A percentile compares a stretch with the other conserved stretches of the same genome.
These are phyloP conservation scores for Forsythia suspensa DNA, from an alignment of 257 asterid species.

Conservation along the genomic window DNA sequence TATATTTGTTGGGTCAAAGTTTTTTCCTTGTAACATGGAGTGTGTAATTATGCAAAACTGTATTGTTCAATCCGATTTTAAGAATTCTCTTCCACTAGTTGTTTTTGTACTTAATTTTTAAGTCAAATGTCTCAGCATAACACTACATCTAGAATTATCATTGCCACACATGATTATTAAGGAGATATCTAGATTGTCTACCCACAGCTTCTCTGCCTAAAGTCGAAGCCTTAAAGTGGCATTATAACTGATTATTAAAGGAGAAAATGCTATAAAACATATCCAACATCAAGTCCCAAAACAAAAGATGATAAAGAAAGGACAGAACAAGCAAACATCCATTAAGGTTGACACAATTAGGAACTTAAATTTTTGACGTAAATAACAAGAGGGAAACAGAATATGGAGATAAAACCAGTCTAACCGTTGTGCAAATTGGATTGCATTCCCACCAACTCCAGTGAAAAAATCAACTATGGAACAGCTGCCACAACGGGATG, in stretches of 20 bases:
- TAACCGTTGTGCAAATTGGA: conserved; percentile 85
- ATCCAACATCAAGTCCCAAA: neutral
- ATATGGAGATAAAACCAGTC: conserved; percentile 17
- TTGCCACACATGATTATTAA: no score
- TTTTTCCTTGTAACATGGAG: neutral
- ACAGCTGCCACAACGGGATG: conserved; percentile 77
- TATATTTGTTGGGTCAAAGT: no score
- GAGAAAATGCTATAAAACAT: no score
- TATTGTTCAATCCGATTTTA: neutral
- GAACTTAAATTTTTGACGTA: neutral
- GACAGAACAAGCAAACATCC: neutral
- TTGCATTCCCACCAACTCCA: conserved; percentile 95
- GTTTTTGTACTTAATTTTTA: no score
- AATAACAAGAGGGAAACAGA: neutral
- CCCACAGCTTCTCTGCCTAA: neutral
- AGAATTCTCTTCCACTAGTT: no score
- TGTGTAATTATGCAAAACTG: neutral
- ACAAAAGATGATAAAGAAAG: conserved; percentile 1
- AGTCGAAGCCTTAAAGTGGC: neutral
- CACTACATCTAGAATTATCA: neutral
- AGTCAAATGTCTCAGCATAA: no score
- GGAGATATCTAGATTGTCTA: neutral
- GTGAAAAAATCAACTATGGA: conserved; percentile 73
- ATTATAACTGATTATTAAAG: no score
- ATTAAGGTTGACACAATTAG: neutral